phyloP scores from a whole-genome alignment of 371 early-diverging fungal species.

The Syncephalastrum racemosum region DNA sequence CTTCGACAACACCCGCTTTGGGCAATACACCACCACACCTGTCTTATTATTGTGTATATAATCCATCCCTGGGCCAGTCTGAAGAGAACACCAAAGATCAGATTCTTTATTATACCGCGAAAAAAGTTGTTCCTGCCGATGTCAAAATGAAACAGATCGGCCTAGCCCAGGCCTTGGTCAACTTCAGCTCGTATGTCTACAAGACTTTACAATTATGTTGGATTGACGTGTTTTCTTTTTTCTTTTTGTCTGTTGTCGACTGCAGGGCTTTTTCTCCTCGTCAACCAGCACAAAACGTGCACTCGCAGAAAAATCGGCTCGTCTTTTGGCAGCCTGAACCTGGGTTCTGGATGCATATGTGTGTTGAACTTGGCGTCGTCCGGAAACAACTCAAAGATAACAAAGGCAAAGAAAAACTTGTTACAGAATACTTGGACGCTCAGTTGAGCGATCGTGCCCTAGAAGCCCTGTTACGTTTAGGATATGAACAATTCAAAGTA shows the following conservation, averaged over 20 bases:
- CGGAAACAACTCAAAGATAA: slow-evolving; percentile 51
- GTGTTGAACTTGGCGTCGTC: slow-evolving; percentile 58
- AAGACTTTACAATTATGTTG: background rate
- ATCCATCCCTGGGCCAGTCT: slow-evolving; percentile 69
- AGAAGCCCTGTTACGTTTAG: slow-evolving; percentile 49
- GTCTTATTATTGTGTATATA: slow-evolving; percentile 77
- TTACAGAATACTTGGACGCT: slow-evolving; percentile 62
- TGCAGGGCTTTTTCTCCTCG: slow-evolving; percentile 67
- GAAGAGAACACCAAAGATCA: slow-evolving; percentile 75
- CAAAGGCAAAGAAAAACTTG: slow-evolving; percentile 57
- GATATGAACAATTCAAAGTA: slow-evolving; percentile 68
- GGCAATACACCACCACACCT: slow-evolving; percentile 50
- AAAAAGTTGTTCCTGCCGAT: slow-evolving; percentile 71
- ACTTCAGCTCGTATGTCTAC: slow-evolving; percentile 65
- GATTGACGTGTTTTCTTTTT: background rate
- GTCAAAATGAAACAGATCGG: slow-evolving; percentile 83
- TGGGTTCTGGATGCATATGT: slow-evolving; percentile 77
- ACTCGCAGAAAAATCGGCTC: slow-evolving; percentile 70
- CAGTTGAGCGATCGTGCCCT: slow-evolving; percentile 60
- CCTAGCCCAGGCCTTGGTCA: slow-evolving; percentile 76
- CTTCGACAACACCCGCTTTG: slow-evolving; percentile 8
- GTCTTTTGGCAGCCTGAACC: slow-evolving; percentile 71
- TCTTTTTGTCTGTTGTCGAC: background rate
- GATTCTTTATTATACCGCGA: slow-evolving; percentile 75
- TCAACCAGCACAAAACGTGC: slow-evolving; percentile 65